phyloP scores from a whole-genome alignment of 345 rosid genomes.

The Boechera stricta region DNA sequence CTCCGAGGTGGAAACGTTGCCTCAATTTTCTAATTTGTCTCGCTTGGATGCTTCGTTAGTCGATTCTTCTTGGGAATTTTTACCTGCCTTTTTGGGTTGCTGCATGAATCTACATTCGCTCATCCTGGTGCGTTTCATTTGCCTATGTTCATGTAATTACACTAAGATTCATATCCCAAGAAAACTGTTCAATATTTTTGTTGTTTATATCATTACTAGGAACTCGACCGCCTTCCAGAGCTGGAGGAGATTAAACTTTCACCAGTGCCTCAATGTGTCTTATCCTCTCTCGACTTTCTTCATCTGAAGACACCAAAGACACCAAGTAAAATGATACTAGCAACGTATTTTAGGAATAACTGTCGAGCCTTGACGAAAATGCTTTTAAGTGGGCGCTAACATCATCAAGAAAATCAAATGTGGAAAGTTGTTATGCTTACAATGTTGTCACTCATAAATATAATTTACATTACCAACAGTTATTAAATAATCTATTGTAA shows the following conservation, averaged over 20 bases:
- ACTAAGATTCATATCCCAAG: background rate
- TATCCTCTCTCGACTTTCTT: background rate
- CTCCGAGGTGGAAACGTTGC: background rate
- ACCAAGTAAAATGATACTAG: background rate
- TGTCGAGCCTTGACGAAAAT: background rate
- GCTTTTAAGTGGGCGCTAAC: too few species aligned
- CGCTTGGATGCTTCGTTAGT: background rate
- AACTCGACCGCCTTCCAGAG: background rate
- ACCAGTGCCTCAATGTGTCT: background rate
- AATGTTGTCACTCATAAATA: too few species aligned
- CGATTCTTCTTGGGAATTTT: background rate
- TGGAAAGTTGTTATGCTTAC: too few species aligned
- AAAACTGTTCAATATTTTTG: too few species aligned
- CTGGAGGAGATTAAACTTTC: background rate
- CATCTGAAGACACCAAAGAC: background rate
- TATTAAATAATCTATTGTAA: too few species aligned
- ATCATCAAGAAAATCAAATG: too few species aligned
- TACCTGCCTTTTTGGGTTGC: background rate
- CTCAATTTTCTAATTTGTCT: background rate
- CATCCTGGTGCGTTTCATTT: conserved; percentile 1
- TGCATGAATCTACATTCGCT: background rate
- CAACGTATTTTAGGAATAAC: background rate
- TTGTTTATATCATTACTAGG: background rate
- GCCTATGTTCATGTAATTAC: background rate
- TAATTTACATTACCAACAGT: too few species aligned